Conservation (phyloP, 441 rosid genomes). For the Populus hybrid region DNA sequence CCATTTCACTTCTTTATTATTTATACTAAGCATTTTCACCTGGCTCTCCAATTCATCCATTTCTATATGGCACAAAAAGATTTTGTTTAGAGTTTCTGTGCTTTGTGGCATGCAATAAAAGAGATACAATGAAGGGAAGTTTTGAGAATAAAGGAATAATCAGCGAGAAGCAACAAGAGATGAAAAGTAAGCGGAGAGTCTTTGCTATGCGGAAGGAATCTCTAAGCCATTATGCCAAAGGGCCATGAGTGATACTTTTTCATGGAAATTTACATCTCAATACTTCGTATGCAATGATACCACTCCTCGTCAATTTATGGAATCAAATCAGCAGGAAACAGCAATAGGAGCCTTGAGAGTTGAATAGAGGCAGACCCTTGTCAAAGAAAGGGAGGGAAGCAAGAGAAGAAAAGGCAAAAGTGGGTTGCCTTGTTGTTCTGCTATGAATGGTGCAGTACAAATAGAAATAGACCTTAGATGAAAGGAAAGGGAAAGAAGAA, state of each 20-base stretch:
- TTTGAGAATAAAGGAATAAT: background rate
- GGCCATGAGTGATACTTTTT: background rate
- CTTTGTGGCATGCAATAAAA: no score
- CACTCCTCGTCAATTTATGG: background rate
- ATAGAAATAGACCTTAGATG: background rate
- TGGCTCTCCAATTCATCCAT: no score
- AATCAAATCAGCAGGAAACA: background rate
- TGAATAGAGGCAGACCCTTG: background rate
- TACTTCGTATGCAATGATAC: background rate
- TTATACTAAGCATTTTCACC: no score
- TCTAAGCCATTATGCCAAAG: background rate
- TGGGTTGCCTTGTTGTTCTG: background rate
- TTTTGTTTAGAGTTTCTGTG: no score
- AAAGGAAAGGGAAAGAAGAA: background rate
- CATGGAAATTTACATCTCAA: background rate
- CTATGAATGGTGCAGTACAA: background rate
- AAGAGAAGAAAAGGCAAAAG: background rate
- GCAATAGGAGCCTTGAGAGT: background rate
- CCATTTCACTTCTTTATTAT: conserved; percentile 6
- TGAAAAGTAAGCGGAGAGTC: background rate
- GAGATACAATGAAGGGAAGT: background rate
- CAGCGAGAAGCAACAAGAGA: background rate
- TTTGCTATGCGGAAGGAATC: background rate
- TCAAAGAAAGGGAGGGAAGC: background rate
- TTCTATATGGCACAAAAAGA: no score